Percentiles rank a stretch among this genome's conserved stretches.
These are phyloP conservation scores for Vigna angularis DNA, from an alignment of 306 rosid genomes.

Conservation along the genomic window DNA sequence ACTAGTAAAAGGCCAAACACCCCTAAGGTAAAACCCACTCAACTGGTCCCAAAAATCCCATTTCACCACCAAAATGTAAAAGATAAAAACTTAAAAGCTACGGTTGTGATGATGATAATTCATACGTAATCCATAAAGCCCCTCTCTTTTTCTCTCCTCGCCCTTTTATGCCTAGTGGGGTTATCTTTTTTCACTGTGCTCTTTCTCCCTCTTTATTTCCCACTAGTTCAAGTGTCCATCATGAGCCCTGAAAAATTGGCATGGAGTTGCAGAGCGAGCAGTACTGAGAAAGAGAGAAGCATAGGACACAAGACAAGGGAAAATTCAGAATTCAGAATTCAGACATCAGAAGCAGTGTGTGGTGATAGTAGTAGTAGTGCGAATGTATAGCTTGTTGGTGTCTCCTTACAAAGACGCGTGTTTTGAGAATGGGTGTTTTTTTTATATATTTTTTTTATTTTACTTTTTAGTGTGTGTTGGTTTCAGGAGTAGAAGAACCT, in stretches of 20 bases:
- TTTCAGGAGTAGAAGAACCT: constrained; percentile 50
- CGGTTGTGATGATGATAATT: constrained; percentile 25
- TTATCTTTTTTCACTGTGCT: constrained; percentile 24
- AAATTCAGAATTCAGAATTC: constrained; percentile 7
- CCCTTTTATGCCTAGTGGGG: constrained; percentile 47
- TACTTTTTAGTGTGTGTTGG: neutral
- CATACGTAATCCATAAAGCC: constrained; percentile 29
- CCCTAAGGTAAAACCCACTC: constrained; percentile 21
- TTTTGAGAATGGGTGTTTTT: constrained; percentile 51
- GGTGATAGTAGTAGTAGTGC: constrained; percentile 9
- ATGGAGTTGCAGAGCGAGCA: constrained; percentile 53
- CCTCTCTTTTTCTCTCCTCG: neutral
- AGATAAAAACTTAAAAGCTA: neutral
- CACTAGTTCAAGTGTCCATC: constrained; percentile 56
- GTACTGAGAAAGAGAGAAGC: constrained; percentile 33
- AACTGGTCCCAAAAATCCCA: constrained; percentile 44
- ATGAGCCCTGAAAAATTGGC: constrained; percentile 54
- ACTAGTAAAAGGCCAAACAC: constrained; percentile 17
- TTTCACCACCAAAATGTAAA: constrained; percentile 11
- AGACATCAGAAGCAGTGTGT: constrained; percentile 5
- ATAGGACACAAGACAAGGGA: neutral
- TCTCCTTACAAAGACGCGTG: constrained; percentile 52
- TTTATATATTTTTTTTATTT: neutral
- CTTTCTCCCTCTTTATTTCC: constrained; percentile 35
- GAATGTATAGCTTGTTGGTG: constrained; percentile 40